Evolutionary conservation across 2,329 filamentous ascomycete genomes (phyloP).

Genomic region (Camillea tinctor): DNA sequence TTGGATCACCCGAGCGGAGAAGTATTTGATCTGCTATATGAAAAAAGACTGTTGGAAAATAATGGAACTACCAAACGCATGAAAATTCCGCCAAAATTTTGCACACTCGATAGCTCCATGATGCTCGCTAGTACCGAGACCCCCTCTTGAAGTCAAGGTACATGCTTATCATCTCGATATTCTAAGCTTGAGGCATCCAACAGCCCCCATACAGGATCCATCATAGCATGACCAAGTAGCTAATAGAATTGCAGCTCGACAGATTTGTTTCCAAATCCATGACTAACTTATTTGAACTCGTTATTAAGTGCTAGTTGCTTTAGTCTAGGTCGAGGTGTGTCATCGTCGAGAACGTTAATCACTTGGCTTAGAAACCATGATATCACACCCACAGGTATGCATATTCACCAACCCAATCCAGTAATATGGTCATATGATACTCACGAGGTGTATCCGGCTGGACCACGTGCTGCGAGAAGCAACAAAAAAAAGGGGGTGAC

Average conservation of each 20-base stretch:
- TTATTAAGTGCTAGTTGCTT: not conserved
- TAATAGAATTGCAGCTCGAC: not conserved
- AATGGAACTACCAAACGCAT: not conserved
- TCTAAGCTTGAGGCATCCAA: not conserved
- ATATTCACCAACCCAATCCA: not conserved
- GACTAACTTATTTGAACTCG: not conserved
- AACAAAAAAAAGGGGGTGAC: too few relatives aligned
- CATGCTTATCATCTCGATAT: not conserved
- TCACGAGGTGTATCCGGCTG: not conserved
- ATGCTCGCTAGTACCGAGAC: not conserved
- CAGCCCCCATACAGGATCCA: not conserved
- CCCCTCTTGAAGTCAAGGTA: not conserved
- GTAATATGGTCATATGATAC: not conserved
- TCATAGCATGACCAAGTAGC: not conserved
- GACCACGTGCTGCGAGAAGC: not conserved
- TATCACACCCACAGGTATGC: not conserved
- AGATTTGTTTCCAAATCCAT: not conserved
- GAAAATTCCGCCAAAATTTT: not conserved
- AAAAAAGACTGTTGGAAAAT: not conserved
- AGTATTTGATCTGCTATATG: not conserved
- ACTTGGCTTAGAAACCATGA: not conserved
- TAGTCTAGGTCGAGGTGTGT: not conserved
- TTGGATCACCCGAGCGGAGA: not conserved
- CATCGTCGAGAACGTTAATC: not conserved
- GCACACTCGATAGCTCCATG: not conserved